Evolutionary conservation across 2,329 filamentous ascomycete genomes (phyloP), one percentile per base, ranked within the genome.

Genomic region (Sporothrix protearum): DNA sequence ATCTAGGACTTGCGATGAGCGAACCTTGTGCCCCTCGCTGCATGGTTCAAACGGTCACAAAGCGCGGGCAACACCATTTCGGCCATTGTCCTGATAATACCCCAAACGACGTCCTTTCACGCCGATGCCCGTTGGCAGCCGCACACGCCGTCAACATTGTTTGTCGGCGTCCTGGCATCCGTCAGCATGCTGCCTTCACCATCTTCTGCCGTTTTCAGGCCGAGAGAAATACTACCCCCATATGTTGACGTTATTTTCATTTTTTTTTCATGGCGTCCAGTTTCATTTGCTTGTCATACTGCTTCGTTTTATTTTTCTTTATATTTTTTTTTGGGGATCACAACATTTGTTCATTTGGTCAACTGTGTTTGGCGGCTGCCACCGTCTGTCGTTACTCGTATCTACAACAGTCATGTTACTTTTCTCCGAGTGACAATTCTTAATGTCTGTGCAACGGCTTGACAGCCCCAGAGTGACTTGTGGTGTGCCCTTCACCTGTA

Each of bases 1-100:
- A 75, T 79, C 36, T 74, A 51, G 66, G 64, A 4, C 10, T 5
- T 22, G 14, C 14, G 42, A 47, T 14, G 42, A 6, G 4, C 42
- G 19, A 16, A 47, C 14, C 5, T 47, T 19, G 42, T 19, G n/a
- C 14, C 19, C 42, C 14, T 19, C 2, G 4, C 42, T n/a, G 14
- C 14, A 14, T 47, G 42, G 42, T 14, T 47, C 42, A 19, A 16
- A 47, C 12, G 53, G 9, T 19, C 39, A 19, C 14, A 9, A 8
- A 28, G 10, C 12, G 39, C 59, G 39, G 59, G 22, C 16, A 45
- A 39, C 59, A 2, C 10, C 12, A 22, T 12, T 2, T 64, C 22
- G 22, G 10, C 28, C 36, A 36, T 64, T 64, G 59, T 28, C 12
- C 19, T 45, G 36, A 64, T 64, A 64, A 64, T 45, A 45, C 59